Base-by-base conservation (phyloP, 176 grass and related monocot species). In the Phoenix dactylifera region DNA sequence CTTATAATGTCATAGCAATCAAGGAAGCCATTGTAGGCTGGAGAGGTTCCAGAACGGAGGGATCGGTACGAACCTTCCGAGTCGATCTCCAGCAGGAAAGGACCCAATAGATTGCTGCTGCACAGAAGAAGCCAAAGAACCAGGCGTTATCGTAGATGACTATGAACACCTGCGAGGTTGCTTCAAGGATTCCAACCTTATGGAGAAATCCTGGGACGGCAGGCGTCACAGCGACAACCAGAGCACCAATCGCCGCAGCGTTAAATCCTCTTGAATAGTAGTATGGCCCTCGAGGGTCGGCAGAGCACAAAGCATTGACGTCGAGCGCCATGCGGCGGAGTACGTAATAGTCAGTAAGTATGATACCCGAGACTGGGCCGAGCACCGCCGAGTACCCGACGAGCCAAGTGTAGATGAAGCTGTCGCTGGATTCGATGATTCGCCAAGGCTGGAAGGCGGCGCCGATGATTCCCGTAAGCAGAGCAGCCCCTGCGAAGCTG, bases 191-290 rank as follows among this genome's bases (percentile, higher is more conserved):
- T 16, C 80, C 69, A 16, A 68, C 12, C 68, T 83, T 56, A 17
- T 67, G 44, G 16, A 83, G 74, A 59, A 77, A 83, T 15, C 80
- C 74, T 6, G 74, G 74, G 52, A 83, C 35, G 22, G 63, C 14
- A 4, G 69, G 74, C 48, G 6, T 68, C 17, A 83, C 32, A 17
- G 69, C 62, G 26, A 76, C 22, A 50, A 24, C 60, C 62, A 77
- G 16, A n/a, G 69, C 68, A 16, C 29, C 29, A 62, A 82, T 51
- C 25, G 68, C 80, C 1, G 51, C 52, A 23, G 69, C 32, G 62
- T 83, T 83, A 68, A 70, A 83, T 14, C 80, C 80, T 35, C 62
- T 58, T 7, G 66, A 17, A 66, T 77, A 83, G 24, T 69, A 83
- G 32, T 83, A 83, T 17, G 74, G 68, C 15, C 80, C 80, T 12